phyloP scores from a whole-genome alignment of 2,329 filamentous ascomycete species.

The Tricladium varicosporioides region DNA sequence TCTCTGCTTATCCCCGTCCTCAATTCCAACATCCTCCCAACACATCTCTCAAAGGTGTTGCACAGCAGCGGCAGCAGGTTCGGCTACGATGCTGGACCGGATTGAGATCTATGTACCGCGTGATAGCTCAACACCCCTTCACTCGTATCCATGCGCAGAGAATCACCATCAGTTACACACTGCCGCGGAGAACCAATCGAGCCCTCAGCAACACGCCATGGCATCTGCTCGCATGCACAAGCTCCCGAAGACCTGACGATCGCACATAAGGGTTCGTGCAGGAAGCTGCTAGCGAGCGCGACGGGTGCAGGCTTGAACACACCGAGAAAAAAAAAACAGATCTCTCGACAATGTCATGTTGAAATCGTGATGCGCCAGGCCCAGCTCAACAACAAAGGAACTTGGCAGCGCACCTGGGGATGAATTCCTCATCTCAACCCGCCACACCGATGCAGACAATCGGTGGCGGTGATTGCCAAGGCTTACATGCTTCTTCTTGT shows the following conservation, averaged over 20 bases:
- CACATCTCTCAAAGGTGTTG: constrained; percentile 2
- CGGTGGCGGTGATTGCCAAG: constrained; percentile 3
- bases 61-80: constrained; percentile 19
- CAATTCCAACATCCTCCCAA: neutral
- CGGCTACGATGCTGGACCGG: constrained; percentile 14
- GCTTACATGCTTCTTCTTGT: neutral
- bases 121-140: constrained; percentile 16
- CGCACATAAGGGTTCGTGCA: constrained; percentile 1
- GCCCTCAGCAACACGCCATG: neutral
- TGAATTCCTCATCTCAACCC: neutral
- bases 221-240: constrained; percentile 3
- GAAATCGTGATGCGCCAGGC: neutral
- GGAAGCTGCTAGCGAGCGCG: neutral
- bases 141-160: neutral
- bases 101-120: constrained; percentile 20
- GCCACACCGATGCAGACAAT: constrained; percentile 5
- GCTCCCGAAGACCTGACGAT: constrained; percentile 1
- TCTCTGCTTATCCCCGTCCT: too few relatives aligned
- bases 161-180: constrained; percentile 15
- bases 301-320: too few relatives aligned
- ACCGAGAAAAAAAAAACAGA: too few relatives aligned
- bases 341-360: neutral
- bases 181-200: neutral
- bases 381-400: neutral
- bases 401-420: neutral